Conservation (phyloP, 352 stramenopile species). For the Phytopythium chamaehyphon region DNA sequence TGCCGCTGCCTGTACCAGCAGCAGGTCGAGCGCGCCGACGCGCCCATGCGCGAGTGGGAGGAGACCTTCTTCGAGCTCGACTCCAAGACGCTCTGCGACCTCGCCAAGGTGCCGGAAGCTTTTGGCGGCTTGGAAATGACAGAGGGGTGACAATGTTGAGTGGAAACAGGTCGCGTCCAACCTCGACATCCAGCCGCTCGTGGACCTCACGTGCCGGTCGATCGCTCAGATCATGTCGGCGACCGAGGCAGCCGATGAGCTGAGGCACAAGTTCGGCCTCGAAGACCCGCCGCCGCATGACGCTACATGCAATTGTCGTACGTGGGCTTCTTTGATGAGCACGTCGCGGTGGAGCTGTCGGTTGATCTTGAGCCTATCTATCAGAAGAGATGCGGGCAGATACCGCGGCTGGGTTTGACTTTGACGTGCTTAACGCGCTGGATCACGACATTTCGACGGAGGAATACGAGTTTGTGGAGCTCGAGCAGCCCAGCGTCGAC, state of each 20-base stretch:
- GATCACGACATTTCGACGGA: slow-evolving; percentile 75
- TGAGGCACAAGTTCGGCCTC: slow-evolving; percentile 76
- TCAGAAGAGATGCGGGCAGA: slow-evolving; percentile 39
- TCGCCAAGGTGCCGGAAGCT: slow-evolving; percentile 44
- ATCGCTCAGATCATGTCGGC: slow-evolving; percentile 85
- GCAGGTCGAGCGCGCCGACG: slow-evolving; percentile 62
- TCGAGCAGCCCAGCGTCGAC: slow-evolving; percentile 78
- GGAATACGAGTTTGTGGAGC: slow-evolving; percentile 77
- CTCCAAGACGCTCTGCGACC: slow-evolving; percentile 73
- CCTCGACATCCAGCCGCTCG: slow-evolving; percentile 75
- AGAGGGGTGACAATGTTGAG: no score
- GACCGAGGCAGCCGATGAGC: slow-evolving; percentile 66
- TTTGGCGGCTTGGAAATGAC: neutral
- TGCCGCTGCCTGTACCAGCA: slow-evolving; percentile 79
- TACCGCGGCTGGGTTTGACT: slow-evolving; percentile 61
- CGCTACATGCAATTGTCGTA: slow-evolving; percentile 49
- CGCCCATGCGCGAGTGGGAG: slow-evolving; percentile 57
- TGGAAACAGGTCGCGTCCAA: slow-evolving; percentile 54
- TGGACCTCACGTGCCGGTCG: slow-evolving; percentile 75
- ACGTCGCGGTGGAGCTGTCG: neutral
- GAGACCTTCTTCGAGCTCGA: slow-evolving; percentile 65
- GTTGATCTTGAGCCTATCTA: slow-evolving; percentile 2
- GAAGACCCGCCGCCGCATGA: slow-evolving; percentile 32
- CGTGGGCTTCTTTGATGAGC: neutral
- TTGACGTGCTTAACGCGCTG: slow-evolving; percentile 74